Evolutionary conservation across 116 monocot genomes (phyloP).

Genomic region (Thalassia testudinum): DNA sequence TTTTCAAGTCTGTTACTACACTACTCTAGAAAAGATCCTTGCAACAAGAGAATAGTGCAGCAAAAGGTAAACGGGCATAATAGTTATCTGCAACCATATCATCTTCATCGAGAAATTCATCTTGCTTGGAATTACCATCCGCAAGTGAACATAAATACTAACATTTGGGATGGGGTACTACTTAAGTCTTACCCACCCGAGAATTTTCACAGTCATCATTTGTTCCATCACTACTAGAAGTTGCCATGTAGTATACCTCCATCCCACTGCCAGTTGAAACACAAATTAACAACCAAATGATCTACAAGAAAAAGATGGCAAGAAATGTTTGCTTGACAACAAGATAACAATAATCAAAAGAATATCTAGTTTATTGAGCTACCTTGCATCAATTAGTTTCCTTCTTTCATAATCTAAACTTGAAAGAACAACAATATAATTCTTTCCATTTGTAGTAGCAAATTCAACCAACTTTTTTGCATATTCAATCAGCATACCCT

Average conservation of each 20-base stretch:
- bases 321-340: too few relatives aligned
- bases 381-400: slow-evolving; percentile 47
- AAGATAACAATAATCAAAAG: too few relatives aligned
- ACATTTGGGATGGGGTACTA: slow-evolving; percentile 51
- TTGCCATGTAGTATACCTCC: slow-evolving; percentile 80
- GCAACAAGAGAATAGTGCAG: slow-evolving; percentile 68
- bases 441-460: slow-evolving; percentile 35
- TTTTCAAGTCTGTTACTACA: too few relatives aligned
- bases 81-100: slow-evolving; percentile 69
- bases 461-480: slow-evolving; percentile 65
- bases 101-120: slow-evolving; percentile 21
- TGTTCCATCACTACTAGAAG: slow-evolving; percentile 35
- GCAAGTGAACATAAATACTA: slow-evolving; percentile 39
- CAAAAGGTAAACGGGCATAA: slow-evolving; percentile 72
- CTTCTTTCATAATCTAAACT: slow-evolving; percentile 85
- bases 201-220: slow-evolving; percentile 42
- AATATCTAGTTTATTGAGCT: slow-evolving; percentile 12
- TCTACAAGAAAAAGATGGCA: too few relatives aligned
- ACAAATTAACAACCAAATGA: not conserved
- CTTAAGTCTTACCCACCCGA: slow-evolving; percentile 83
- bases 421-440: slow-evolving; percentile 74
- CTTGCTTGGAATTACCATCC: slow-evolving; percentile 30
- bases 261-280: slow-evolving; percentile 21
- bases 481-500: slow-evolving; percentile 91
- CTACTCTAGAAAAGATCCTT: slow-evolving; percentile 22